Conservation (phyloP, 805 yeast genomes). For the Kluyveromyces starmeri region DNA sequence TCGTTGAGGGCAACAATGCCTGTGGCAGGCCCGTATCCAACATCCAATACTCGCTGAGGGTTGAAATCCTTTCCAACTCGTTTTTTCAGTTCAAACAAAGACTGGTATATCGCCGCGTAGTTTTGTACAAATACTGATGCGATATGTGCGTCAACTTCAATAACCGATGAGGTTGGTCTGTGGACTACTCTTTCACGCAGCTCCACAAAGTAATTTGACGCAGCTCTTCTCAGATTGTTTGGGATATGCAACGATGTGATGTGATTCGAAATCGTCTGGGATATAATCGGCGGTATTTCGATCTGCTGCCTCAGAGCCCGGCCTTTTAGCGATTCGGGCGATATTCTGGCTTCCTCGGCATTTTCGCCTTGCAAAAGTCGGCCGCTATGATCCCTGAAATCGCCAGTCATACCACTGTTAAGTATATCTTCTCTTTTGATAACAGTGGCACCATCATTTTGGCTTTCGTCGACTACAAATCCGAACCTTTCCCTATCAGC, state of each 20-base stretch:
- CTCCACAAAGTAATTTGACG: slow-evolving; percentile 44
- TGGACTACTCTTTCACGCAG: slow-evolving; percentile 49
- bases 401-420: slow-evolving; percentile 22
- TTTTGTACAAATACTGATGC: slow-evolving; percentile 76
- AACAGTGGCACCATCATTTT: slow-evolving; percentile 16
- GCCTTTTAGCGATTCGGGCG: slow-evolving; percentile 49
- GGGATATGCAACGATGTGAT: slow-evolving; percentile 57
- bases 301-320: slow-evolving; percentile 42
- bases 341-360: slow-evolving; percentile 35
- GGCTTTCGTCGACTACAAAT: slow-evolving; percentile 8
- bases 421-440: slow-evolving; percentile 30
- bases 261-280: slow-evolving; percentile 53
- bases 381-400: slow-evolving; percentile 25
- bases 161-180: slow-evolving; percentile 33
- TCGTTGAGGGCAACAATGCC: slow-evolving; percentile 87
- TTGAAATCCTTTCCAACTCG: slow-evolving; percentile 47
- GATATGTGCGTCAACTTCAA: slow-evolving; percentile 71
- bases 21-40: slow-evolving; percentile 87
- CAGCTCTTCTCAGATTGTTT: slow-evolving; percentile 51
- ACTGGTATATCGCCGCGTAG: slow-evolving; percentile 61
- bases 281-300: slow-evolving; percentile 45
- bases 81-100: slow-evolving; percentile 53
- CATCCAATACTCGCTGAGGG: slow-evolving; percentile 64
- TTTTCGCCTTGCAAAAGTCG: slow-evolving; percentile 12
- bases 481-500: too few relatives aligned